phyloP scores from a whole-genome alignment of 1,284 basidiomycete genomes.

The Moesziomyces globuligerus region DNA sequence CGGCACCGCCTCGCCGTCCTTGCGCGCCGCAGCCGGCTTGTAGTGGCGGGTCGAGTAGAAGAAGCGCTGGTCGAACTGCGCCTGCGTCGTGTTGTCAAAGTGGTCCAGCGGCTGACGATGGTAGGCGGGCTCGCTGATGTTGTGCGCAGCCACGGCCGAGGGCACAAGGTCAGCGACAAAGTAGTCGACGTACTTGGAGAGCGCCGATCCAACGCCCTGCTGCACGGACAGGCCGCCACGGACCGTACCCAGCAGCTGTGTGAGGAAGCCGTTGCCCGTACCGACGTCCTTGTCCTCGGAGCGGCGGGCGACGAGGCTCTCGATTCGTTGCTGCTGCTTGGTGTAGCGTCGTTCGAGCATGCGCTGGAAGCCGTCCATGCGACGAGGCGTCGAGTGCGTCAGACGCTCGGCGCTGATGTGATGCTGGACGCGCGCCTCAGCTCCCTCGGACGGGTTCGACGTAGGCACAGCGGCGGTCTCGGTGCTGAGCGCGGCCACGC shows the following conservation, averaged over 20 bases:
- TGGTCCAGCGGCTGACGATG: constrained; percentile 89
- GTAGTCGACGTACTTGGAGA: constrained; percentile 24
- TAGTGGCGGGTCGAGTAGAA: constrained; percentile 91
- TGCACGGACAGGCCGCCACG: constrained; percentile 16
- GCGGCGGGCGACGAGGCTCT: background rate
- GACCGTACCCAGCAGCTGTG: constrained; percentile 18
- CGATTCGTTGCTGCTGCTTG: constrained; percentile 20
- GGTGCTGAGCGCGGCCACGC: constrained; percentile 7
- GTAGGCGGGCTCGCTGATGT: constrained; percentile 50
- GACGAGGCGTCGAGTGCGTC: constrained; percentile 34
- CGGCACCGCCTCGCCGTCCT: constrained; percentile 69
- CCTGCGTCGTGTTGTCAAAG: constrained; percentile 62
- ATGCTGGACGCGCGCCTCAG: background rate
- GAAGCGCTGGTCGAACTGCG: constrained; percentile 74
- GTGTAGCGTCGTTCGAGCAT: constrained; percentile 36
- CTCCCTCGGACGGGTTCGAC: background rate
- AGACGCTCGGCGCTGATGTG: constrained; percentile 40
- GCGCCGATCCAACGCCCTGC: constrained; percentile 9
- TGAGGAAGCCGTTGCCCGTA: constrained; percentile 2
- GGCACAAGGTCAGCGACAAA: constrained; percentile 4
- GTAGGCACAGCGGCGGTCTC: constrained; percentile 14
- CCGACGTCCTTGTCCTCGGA: background rate
- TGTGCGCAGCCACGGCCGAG: constrained; percentile 12
- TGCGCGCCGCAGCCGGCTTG: constrained; percentile 80
- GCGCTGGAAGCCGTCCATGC: constrained; percentile 41